Evolutionary conservation across 495 filamentous ascomycete genomes (phyloP).

Genomic region (Lentithecium fluviatile): DNA sequence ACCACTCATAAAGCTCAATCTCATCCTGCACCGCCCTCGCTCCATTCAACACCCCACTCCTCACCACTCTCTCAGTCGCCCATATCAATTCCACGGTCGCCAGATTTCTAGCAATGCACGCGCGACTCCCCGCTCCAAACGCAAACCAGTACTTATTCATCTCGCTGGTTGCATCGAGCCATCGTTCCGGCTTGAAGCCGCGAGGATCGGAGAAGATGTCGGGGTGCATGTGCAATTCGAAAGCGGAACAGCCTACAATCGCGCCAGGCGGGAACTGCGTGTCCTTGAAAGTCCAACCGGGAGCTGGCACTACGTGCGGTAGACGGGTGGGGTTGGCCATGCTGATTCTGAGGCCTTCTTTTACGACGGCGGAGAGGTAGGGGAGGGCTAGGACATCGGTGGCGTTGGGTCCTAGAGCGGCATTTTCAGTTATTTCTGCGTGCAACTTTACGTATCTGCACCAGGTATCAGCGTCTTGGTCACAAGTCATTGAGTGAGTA

Average conservation of each 20-base stretch:
- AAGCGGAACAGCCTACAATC: constrained; percentile 47
- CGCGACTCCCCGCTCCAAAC: constrained; percentile 51
- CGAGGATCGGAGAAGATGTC: constrained; percentile 47
- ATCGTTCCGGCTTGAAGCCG: constrained; percentile 53
- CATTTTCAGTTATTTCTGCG: constrained; percentile 39
- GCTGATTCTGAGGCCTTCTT: constrained; percentile 31
- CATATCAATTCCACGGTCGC: constrained; percentile 42
- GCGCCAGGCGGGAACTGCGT: constrained; percentile 48
- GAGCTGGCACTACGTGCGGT: constrained; percentile 47
- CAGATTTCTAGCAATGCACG: constrained; percentile 54
- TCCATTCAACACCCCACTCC: constrained; percentile 46
- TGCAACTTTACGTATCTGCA: constrained; percentile 44
- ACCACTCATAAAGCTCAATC: constrained; percentile 54
- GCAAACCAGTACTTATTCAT: constrained; percentile 25
- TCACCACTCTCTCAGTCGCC: constrained; percentile 38
- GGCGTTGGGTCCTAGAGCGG: constrained; percentile 34
- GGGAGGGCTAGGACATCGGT: constrained; percentile 12
- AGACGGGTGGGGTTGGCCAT: constrained; percentile 54
- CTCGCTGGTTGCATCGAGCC: constrained; percentile 43
- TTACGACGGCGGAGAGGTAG: constrained; percentile 21
- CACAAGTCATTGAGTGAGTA: background rate
- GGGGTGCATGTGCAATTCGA: constrained; percentile 49
- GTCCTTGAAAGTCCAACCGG: constrained; percentile 24
- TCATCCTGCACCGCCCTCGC: constrained; percentile 41
- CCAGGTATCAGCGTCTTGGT: constrained; percentile 12